Evolutionary conservation across 352 stramenopile genomes (phyloP).

Genomic region (Globisporangium mamillatum): DNA sequence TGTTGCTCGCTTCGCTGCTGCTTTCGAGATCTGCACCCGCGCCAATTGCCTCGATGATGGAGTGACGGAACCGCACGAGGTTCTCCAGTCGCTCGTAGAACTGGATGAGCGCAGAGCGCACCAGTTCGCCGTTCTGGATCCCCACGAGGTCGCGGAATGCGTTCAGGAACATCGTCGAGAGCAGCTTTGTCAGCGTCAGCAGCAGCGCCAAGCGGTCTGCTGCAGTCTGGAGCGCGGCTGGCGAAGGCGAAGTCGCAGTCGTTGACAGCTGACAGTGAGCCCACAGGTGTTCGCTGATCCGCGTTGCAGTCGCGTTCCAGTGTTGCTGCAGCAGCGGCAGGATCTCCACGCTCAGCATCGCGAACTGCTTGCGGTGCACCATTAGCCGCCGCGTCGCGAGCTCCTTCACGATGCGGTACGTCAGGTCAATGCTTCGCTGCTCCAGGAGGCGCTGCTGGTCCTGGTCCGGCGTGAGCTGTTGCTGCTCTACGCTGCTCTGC

Average conservation of each 20-base stretch:
- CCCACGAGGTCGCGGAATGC: constrained; percentile 60
- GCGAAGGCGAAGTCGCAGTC: constrained; percentile 14
- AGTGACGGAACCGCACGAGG: constrained; percentile 43
- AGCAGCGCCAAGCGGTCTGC: constrained; percentile 36
- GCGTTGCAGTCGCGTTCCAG: constrained; percentile 38
- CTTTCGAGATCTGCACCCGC: constrained; percentile 1
- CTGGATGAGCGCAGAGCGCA: constrained; percentile 56
- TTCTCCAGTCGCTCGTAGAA: constrained; percentile 71
- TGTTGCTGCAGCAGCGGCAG: constrained; percentile 58
- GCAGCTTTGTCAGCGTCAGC: constrained; percentile 57
- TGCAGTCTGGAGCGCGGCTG: constrained; percentile 14
- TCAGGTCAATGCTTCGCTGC: constrained; percentile 49
- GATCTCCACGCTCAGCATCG: constrained; percentile 61
- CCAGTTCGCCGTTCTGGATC: constrained; percentile 53
- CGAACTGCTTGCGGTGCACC: constrained; percentile 81
- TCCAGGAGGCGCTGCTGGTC: constrained; percentile 23
- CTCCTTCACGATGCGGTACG: constrained; percentile 80
- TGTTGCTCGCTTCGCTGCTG: not conserved
- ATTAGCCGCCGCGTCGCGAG: constrained; percentile 73
- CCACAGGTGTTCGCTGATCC: constrained; percentile 35
- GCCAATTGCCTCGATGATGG: constrained; percentile 8
- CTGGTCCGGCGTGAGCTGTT: constrained; percentile 5
- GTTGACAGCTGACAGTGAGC: constrained; percentile 16
- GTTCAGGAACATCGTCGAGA: constrained; percentile 67
- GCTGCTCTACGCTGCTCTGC: constrained; percentile 20